Evolutionary conservation across 108 stramenopile genomes (phyloP).

Genomic region (Nitzschia inconspicua): DNA sequence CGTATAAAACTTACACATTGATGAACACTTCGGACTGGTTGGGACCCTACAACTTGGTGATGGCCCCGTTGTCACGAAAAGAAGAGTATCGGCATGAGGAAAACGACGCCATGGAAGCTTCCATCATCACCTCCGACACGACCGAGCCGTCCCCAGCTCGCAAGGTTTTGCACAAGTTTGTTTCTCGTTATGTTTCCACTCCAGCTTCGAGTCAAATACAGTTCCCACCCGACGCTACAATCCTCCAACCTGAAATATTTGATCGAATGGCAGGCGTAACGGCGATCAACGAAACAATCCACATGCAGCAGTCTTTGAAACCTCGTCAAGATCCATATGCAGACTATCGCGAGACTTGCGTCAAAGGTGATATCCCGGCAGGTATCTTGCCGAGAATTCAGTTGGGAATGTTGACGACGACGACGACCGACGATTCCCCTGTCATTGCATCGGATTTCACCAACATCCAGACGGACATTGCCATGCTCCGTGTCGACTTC

Average conservation of each 20-base stretch:
- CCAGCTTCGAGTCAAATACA: constrained; percentile 11
- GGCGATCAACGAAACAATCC: constrained; percentile 5
- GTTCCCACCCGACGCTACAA: background rate
- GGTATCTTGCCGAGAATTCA: constrained; percentile 12
- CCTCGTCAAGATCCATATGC: constrained; percentile 12
- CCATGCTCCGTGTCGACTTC: background rate
- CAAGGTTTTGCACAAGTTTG: background rate
- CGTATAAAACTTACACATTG: constrained; percentile 1
- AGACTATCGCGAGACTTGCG: background rate
- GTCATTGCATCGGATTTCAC: background rate
- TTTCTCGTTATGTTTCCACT: constrained; percentile 19
- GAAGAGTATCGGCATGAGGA: background rate
- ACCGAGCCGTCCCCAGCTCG: background rate
- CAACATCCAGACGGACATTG: background rate
- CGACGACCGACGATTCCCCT: too few relatives aligned
- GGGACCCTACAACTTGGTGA: constrained; percentile 24
- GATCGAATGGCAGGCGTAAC: background rate
- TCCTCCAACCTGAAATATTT: constrained; percentile 1
- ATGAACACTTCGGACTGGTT: constrained; percentile 27
- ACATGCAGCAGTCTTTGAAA: background rate
- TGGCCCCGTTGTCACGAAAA: too few relatives aligned
- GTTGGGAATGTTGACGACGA: background rate
- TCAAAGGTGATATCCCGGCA: constrained; percentile 9
- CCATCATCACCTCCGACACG: background rate
- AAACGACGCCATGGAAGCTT: too few relatives aligned